Base-by-base conservation (phyloP, 805 yeast genomes). In the Soucietia sequanensis region DNA sequence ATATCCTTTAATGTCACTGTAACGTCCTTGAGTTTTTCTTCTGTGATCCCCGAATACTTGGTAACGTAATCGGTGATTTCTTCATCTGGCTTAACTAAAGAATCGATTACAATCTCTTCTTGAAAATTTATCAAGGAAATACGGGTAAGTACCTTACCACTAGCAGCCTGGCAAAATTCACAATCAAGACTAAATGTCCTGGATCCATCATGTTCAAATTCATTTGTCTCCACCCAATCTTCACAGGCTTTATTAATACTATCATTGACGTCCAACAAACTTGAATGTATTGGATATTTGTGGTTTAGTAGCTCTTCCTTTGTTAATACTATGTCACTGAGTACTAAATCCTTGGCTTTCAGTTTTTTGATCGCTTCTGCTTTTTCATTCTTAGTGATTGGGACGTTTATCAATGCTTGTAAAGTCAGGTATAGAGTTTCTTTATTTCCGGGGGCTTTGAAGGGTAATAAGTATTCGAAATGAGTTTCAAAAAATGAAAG, bases 131-230 rank as follows among this genome's bases (percentile, higher is more conserved):
- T 74, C 7, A 93, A 44, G 2, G 96, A 84, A 0, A 86, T 77
- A 34, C 97, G 69, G 0, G 98, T 79, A 26, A 91, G 65, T 1
- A 78, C 95, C 27, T 72, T 70, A 0, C 88, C 89, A 1, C 50
- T 42, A 0, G 65, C 74, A 0, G 90, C 60, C 38, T 71, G 62
- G 54, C 96, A 88, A 88, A 91, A 93, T 60, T 91, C 99, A 67
- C 99, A 93, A 60, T 91, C 99, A 13, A 93, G 45, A 0, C 95
- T 93, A 62, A 77, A 87, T 0, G 84, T 76, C 37, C 70, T 79
- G 0, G 84, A 72, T 0, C 80, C 81, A 7, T 68, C 79, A 42
- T 77, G 81, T 1, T 72, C 75, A 41, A 78, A 75, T 1, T 51
- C 36, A 10, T 25, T 44, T 0, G 95, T 83, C 42, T 41, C 50